Conservation (phyloP, 352 stramenopile genomes). For the Globisporangium rhizosaccharum region DNA sequence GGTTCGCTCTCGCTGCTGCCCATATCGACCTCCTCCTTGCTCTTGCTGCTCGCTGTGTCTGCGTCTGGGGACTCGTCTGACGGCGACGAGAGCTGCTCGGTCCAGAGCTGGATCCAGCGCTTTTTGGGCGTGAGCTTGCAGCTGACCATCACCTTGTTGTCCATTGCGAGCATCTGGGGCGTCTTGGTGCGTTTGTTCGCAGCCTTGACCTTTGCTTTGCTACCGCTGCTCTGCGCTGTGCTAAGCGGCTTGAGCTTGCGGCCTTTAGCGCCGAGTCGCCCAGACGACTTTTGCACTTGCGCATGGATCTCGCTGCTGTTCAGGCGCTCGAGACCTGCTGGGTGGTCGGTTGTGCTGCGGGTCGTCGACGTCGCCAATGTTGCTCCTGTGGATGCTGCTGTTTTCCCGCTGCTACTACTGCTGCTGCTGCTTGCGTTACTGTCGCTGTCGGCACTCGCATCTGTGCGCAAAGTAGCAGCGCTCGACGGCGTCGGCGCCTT, state of each 20-base stretch:
- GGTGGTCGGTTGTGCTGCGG: not conserved
- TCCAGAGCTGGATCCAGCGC: constrained; percentile 75
- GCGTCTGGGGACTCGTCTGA: constrained; percentile 2
- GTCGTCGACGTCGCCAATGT: not conserved
- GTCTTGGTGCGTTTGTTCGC: constrained; percentile 15
- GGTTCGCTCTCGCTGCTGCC: not conserved
- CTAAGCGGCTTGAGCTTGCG: constrained; percentile 37
- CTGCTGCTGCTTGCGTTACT: constrained; percentile 17
- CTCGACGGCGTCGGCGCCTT: constrained; percentile 20
- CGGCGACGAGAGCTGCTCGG: constrained; percentile 29
- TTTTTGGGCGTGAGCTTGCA: constrained; percentile 66
- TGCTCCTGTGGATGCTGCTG: not conserved
- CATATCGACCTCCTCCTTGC: not conserved
- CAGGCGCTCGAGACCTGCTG: constrained; percentile 6
- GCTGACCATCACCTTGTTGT: constrained; percentile 13
- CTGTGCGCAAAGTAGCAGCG: constrained; percentile 15
- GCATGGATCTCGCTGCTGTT: constrained; percentile 18
- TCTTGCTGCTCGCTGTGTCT: constrained; percentile 1
- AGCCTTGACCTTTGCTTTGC: constrained; percentile 6
- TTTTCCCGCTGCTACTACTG: not conserved
- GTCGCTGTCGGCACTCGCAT: constrained; percentile 10
- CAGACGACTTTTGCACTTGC: constrained; percentile 20
- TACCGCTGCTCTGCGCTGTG: constrained; percentile 6
- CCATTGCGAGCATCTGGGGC: constrained; percentile 3
- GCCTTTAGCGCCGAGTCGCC: constrained; percentile 18